Evolutionary conservation across 352 stramenopile genomes (phyloP), one percentile per base, ranked within the genome.

Genomic region (Pythium angustatum): DNA sequence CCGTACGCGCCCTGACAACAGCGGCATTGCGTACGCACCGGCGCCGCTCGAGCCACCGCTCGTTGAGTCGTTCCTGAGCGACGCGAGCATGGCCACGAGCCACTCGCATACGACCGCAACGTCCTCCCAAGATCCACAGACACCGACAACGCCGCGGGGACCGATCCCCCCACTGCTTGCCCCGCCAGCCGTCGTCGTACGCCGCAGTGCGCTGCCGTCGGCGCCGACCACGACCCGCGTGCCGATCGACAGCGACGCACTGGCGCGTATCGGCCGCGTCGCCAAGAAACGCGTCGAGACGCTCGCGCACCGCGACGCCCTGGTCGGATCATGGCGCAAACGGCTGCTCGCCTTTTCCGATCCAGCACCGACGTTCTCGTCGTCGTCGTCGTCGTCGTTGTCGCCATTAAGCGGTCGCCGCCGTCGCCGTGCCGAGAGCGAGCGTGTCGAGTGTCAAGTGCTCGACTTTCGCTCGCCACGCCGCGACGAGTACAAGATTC

Each of bases 401-500:
- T 26, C 36, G 48, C 19, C 21, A n/a, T n/a, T n/a, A n/a, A n/a
- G n/a, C 10, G 27, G 9, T 9, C 28, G 28, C 9, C 48, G 48
- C 6, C 79, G 84, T 30, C 48, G 63, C 6, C 36, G 36, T 17
- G 36, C 36, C 45, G 45, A 52, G 5, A n/a, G 45, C 24, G 21
- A 15, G 34, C 74, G 76, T 21, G 30, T 67, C 3, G 74, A 85
- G 26, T 79, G 69, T 33, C 74, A 87, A 49, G 77, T 85, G 19
- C 78, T 84, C 54, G 78, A 90, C 9, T 30, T 58, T 11, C 44
- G 58, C 14, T 36, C 49, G 31, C 36, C 22, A 27, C 53, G 47
- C 26, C 78, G 77, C 28, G 73, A 86, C 53, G 66, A 82, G 70
- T 87, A 80, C 67, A 84, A 79, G 48, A 68, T 90, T 33, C 63